Percentiles rank a stretch among this genome's conserved stretches.
Conservation (phyloP, 768 basidiomycete species). For the Naganishia friedmannii region DNA sequence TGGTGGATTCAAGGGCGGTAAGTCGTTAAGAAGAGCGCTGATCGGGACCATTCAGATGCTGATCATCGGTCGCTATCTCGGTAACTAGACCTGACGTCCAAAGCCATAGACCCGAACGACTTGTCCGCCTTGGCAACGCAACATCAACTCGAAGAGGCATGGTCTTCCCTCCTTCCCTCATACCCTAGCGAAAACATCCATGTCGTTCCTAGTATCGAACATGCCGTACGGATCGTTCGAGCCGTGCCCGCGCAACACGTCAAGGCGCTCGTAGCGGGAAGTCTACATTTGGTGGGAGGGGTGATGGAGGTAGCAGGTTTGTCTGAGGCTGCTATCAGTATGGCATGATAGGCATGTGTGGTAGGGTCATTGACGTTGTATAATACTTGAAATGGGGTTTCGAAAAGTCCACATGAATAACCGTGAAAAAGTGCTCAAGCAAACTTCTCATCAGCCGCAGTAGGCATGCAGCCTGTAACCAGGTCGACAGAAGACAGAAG, state of each 20-base stretch:
- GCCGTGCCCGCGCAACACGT: conserved; percentile 45
- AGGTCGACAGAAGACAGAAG: too few relatives aligned
- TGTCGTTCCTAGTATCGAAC: conserved; percentile 81
- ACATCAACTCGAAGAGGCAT: conserved; percentile 69
- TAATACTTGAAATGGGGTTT: neutral
- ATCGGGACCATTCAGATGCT: neutral
- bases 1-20: conserved; percentile 87
- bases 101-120: conserved; percentile 64
- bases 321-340: conserved; percentile 55
- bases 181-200: conserved; percentile 67
- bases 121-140: conserved; percentile 70
- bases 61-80: neutral
- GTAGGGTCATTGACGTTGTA: neutral
- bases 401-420: too few relatives aligned
- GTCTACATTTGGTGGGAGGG: conserved; percentile 89
- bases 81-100: conserved; percentile 70
- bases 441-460: too few relatives aligned
- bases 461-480: too few relatives aligned
- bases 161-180: conserved; percentile 63
- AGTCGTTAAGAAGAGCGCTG: conserved; percentile 37
- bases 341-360: conserved; percentile 36
- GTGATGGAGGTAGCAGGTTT: conserved; percentile 85
- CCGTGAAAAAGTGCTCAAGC: too few relatives aligned
- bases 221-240: conserved; percentile 71
- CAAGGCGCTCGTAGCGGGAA: conserved; percentile 83